Base-by-base conservation (phyloP, 768 basidiomycete species). In the Lanmaoa rubissima region DNA sequence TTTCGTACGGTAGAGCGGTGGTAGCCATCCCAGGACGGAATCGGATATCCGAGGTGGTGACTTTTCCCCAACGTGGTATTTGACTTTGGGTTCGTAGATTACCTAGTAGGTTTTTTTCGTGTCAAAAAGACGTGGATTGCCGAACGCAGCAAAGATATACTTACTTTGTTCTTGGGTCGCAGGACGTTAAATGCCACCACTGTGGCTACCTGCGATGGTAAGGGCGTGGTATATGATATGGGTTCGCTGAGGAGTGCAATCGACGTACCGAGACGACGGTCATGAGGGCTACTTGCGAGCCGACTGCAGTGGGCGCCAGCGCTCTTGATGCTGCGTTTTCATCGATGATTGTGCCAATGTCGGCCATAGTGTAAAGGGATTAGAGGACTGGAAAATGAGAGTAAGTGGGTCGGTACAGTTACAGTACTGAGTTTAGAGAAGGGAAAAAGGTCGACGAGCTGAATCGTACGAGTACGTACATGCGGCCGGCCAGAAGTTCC, bases 71-170 rank as follows among this genome's bases (percentile, higher is more conserved):
- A 82, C 78, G 66, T 92, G 90, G 68, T 94, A 95, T 73, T 95
- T 95, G 73, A 92, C 85, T 75, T 95, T 97, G 59, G 93, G 94
- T 69, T 94, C 91, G 67, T 96, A 96, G 56, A 94, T 84, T 59
- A 92, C 82, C 92, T 92, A 57, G 44, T 5, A 17, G 3, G 40
- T n/a, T 13, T 24, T 41, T 19, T 26, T 36, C 5, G 26, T 43
- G 39, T 60, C 31, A 36, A 19, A 32, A 31, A 26, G 17, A 48
- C 1, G 21, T 35, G 8, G 26, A 12, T 6, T 41, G 31, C 3
- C 16, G n/a, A 28, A 44, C 6, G 36, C 41, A 49, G 36, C 16
- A 44, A 41, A 11, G 14, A 65, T 71, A 39, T 65, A 86, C 90
- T 81, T 65, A 86, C 90, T 81, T 91, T 93, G 79, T 97, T 95